phyloP scores from a whole-genome alignment of 2,329 filamentous ascomycete genomes.

The Alternaria solani region DNA sequence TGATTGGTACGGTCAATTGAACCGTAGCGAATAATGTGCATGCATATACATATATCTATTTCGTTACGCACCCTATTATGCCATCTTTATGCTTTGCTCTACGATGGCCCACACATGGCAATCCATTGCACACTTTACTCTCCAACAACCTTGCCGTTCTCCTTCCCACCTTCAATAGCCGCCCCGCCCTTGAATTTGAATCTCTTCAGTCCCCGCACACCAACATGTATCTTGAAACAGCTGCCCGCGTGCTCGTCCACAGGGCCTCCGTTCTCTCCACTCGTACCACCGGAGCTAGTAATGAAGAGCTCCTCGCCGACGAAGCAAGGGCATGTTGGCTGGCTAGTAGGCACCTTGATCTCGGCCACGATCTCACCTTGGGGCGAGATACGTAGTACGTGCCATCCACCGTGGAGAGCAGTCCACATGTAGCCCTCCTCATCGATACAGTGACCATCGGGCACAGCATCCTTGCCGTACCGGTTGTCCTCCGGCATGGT shows the following conservation, averaged over 20 bases:
- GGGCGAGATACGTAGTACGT: slow-evolving; percentile 77
- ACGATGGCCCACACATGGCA: neutral
- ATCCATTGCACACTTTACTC: slow-evolving; percentile 20
- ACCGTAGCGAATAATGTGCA: neutral
- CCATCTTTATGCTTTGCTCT: neutral
- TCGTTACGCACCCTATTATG: neutral
- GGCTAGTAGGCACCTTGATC: slow-evolving; percentile 77
- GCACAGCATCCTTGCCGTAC: slow-evolving; percentile 60
- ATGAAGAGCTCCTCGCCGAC: slow-evolving; percentile 78
- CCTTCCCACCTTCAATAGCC: slow-evolving; percentile 40
- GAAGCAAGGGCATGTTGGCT: slow-evolving; percentile 83
- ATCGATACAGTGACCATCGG: slow-evolving; percentile 87
- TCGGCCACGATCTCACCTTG: slow-evolving; percentile 76
- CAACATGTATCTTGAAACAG: slow-evolving; percentile 80
- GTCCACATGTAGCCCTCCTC: slow-evolving; percentile 88
- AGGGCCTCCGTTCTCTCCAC: slow-evolving; percentile 64
- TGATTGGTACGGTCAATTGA: neutral
- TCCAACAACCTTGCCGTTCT: slow-evolving; percentile 36
- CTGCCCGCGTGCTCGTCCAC: slow-evolving; percentile 72
- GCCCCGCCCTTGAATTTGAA: slow-evolving; percentile 48
- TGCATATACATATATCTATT: neutral
- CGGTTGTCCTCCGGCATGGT: slow-evolving; percentile 65
- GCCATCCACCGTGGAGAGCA: slow-evolving; percentile 79
- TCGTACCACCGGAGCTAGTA: slow-evolving; percentile 68
- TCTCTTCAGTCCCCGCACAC: slow-evolving; percentile 65